Conservation (phyloP, 345 rosid species). For the Euphorbia lathyris region DNA sequence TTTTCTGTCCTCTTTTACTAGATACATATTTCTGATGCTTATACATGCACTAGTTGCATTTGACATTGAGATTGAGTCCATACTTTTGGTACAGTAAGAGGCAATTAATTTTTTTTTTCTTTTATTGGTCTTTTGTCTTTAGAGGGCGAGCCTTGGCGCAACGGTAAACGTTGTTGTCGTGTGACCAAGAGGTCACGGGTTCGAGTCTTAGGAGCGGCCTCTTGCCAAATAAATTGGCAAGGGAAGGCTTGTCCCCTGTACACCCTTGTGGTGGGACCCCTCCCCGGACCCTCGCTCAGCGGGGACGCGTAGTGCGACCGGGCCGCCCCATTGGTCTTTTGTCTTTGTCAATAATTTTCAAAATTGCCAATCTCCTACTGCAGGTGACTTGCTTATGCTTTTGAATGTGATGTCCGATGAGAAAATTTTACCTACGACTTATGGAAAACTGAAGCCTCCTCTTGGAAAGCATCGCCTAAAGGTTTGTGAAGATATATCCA, state of each 20-base stretch:
- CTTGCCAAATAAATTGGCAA: too few relatives aligned
- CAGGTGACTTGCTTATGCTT: slow-evolving; percentile 75
- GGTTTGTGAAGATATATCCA: slow-evolving; percentile 38
- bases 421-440: slow-evolving; percentile 81
- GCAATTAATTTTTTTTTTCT: background rate
- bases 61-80: background rate
- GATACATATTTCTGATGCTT: background rate
- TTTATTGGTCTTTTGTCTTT: background rate
- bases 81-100: slow-evolving; percentile 6
- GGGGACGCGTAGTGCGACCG: too few relatives aligned
- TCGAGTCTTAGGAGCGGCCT: too few relatives aligned
- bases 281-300: too few relatives aligned
- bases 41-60: background rate
- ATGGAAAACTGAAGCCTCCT: slow-evolving; percentile 94
- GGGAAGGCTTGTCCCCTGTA: too few relatives aligned
- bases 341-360: slow-evolving; percentile 7
- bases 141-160: too few relatives aligned
- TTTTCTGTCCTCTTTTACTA: background rate
- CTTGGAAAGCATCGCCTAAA: slow-evolving; percentile 95
- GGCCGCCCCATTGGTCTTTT: background rate
- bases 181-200: too few relatives aligned
- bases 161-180: too few relatives aligned
- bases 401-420: slow-evolving; percentile 75
- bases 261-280: too few relatives aligned
- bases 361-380: slow-evolving; percentile 20